Percentiles rank a stretch among this genome's conserved stretches.
Conservation (phyloP, 257 asterid genomes). For the Phtheirospermum japonicum region DNA sequence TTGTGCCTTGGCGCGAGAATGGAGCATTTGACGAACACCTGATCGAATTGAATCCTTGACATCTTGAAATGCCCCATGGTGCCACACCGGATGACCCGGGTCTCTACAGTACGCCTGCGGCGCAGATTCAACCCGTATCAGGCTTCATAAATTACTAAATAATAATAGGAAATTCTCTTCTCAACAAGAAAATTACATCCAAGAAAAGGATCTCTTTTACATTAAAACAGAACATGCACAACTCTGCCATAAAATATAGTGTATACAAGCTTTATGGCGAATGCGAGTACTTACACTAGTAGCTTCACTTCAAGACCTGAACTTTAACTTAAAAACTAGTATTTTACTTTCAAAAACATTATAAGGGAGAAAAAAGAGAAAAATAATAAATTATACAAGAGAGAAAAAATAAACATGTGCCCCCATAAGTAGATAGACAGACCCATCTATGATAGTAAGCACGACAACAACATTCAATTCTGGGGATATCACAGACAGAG, state of each 20-base stretch:
- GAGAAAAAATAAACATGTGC: too few relatives aligned
- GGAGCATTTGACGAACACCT: too few relatives aligned
- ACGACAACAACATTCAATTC: too few relatives aligned
- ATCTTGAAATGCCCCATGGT: too few relatives aligned
- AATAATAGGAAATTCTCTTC: neutral
- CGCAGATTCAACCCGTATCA: constrained; percentile 50
- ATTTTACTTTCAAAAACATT: too few relatives aligned
- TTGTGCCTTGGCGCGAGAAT: too few relatives aligned
- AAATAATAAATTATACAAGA: too few relatives aligned
- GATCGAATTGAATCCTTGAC: too few relatives aligned
- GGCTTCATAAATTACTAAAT: constrained; percentile 41
- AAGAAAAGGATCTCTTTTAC: neutral
- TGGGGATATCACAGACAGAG: too few relatives aligned
- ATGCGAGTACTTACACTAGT: neutral
- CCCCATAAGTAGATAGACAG: too few relatives aligned
- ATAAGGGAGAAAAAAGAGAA: too few relatives aligned
- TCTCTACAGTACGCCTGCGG: constrained; percentile 81
- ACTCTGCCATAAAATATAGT: neutral
- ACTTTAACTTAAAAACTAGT: neutral
- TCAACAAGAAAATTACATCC: neutral
- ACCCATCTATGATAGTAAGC: too few relatives aligned
- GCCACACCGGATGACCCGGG: constrained; percentile 95
- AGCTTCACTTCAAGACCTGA: constrained; percentile 12
- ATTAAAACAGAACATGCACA: neutral
- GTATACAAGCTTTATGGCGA: neutral